A percentile compares a stretch with the other conserved stretches of the same genome.
phyloP scores from a whole-genome alignment of 2,329 filamentous ascomycete genomes.

The Aspergillus ibericus region DNA sequence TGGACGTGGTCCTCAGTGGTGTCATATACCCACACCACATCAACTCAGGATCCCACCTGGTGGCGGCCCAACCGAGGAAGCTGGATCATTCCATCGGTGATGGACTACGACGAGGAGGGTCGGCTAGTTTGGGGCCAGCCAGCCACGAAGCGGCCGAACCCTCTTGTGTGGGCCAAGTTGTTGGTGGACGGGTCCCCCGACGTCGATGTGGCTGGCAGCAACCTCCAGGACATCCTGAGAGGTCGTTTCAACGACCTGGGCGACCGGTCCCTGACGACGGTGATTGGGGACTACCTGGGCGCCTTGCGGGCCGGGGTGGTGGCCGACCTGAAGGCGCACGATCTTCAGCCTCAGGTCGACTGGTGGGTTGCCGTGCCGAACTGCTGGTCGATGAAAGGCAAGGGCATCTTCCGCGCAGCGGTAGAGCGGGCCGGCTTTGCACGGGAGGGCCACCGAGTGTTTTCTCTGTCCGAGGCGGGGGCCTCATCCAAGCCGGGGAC shows the following conservation, averaged over 20 bases:
- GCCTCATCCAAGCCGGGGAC: background rate
- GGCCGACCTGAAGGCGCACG: background rate
- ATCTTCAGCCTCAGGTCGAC: background rate
- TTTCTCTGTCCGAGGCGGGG: background rate
- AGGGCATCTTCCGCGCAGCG: background rate
- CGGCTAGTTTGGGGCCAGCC: background rate
- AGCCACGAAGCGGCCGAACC: background rate
- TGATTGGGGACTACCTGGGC: background rate
- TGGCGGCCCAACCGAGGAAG: background rate
- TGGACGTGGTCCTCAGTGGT: background rate
- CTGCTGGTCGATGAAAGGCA: background rate
- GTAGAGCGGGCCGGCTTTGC: background rate
- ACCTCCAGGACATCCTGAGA: background rate
- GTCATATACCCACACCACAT: background rate
- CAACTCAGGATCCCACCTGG: too few species aligned
- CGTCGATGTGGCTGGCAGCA: background rate
- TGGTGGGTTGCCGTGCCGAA: background rate
- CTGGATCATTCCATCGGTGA: background rate
- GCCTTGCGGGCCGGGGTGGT: background rate
- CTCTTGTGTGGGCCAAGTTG: background rate
- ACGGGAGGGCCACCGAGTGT: background rate
- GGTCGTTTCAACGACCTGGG: background rate
- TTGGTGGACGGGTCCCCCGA: background rate
- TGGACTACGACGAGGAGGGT: background rate
- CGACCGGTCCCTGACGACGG: background rate